Percentiles rank a stretch among this genome's conserved stretches.
Evolutionary conservation across 2,329 filamentous ascomycete genomes (phyloP).

Genomic region (Diaporthe vaccinii): DNA sequence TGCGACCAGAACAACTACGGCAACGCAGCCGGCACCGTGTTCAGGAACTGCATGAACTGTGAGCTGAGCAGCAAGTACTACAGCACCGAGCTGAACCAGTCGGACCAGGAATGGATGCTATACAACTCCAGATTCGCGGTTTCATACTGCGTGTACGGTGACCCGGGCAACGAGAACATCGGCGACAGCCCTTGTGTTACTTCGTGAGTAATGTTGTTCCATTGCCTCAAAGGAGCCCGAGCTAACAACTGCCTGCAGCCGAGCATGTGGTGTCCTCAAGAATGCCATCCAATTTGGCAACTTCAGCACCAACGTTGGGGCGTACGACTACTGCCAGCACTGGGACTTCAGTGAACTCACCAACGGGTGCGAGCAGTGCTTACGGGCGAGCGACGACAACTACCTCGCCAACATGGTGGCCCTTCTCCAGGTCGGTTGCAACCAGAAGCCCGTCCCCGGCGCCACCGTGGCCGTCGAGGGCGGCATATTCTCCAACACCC

Average conservation of each 20-base stretch:
- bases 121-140: slow-evolving; percentile 72
- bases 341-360: slow-evolving; percentile 67
- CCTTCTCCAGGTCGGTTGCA: slow-evolving; percentile 68
- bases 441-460: slow-evolving; percentile 63
- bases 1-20: slow-evolving; percentile 59
- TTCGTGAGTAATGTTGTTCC: slow-evolving; percentile 54
- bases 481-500: slow-evolving; percentile 62
- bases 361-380: slow-evolving; percentile 62
- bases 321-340: slow-evolving; percentile 67
- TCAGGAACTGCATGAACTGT: slow-evolving; percentile 65
- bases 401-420: slow-evolving; percentile 69
- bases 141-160: slow-evolving; percentile 68
- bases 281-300: slow-evolving; percentile 63
- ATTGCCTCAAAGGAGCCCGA: not conserved
- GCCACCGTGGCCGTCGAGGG: slow-evolving; percentile 64
- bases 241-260: slow-evolving; percentile 54
- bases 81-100: slow-evolving; percentile 53
- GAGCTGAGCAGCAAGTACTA: slow-evolving; percentile 63
- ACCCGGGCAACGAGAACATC: slow-evolving; percentile 57
- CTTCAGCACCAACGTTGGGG: slow-evolving; percentile 58
- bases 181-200: slow-evolving; percentile 65
- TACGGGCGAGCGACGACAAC: slow-evolving; percentile 51
- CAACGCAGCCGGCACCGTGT: slow-evolving; percentile 61
- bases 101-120: slow-evolving; percentile 67
- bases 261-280: slow-evolving; percentile 65